These are phyloP conservation scores for Podospora anserina DNA, from an alignment of 495 filamentous ascomycete genomes.

Conservation along the genomic window DNA sequence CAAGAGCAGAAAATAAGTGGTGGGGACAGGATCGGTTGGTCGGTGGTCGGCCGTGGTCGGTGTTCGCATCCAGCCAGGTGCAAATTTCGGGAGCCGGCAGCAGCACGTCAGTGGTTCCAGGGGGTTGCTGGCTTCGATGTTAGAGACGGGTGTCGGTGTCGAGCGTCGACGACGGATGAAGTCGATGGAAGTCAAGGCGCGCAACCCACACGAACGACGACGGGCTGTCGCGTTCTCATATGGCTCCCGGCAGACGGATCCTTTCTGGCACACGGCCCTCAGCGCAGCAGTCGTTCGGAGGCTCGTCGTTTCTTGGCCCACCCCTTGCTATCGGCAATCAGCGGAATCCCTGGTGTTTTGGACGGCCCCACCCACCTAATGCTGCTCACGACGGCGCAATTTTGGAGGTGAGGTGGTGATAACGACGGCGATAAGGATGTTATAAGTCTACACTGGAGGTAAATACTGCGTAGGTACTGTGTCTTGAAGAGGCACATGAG, in stretches of 20 bases:
- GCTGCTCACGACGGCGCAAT: conserved; percentile 18
- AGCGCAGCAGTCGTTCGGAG: not conserved
- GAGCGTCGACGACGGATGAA: not conserved
- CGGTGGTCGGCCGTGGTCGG: not conserved
- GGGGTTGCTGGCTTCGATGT: not conserved
- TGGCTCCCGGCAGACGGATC: conserved; percentile 1
- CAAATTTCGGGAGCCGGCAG: conserved; percentile 28
- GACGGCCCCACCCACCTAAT: conserved; percentile 22
- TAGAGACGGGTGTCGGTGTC: not conserved
- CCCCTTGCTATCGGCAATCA: conserved; percentile 23
- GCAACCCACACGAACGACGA: conserved; percentile 11
- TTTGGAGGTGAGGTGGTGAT: conserved; percentile 1
- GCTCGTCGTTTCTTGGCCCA: conserved; percentile 6
- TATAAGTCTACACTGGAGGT: too few relatives aligned
- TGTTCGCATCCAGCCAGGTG: conserved; percentile 14
- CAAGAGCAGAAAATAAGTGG: conserved; percentile 13
- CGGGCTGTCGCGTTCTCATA: conserved; percentile 17
- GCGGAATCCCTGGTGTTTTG: conserved; percentile 21
- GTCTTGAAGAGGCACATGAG: too few relatives aligned
- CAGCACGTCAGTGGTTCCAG: not conserved
- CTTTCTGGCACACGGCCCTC: not conserved
- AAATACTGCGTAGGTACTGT: too few relatives aligned
- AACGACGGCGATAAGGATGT: not conserved
- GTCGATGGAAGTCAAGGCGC: not conserved
- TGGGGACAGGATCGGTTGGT: conserved; percentile 14